These are phyloP conservation scores for Stylosanthes scabra DNA, from an alignment of 331 rosid species.

Conservation along the genomic window DNA sequence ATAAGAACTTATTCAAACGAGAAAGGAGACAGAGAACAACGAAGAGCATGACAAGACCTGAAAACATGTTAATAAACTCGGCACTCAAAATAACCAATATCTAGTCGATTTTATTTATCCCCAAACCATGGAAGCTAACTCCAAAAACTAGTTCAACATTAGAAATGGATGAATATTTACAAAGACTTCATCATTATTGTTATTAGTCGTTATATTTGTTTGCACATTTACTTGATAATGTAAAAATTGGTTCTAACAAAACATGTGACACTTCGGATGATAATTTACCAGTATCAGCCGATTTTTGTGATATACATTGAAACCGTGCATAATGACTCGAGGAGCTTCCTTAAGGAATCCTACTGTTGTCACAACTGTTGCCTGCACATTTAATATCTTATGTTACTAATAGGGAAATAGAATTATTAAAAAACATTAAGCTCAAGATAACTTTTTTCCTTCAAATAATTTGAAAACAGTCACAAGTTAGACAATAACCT, in stretches of 20 bases:
- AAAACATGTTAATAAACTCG: background rate
- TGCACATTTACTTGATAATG: slow-evolving; percentile 20
- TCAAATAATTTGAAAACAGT: slow-evolving; percentile 15
- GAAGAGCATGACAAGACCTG: background rate
- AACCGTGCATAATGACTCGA: slow-evolving; percentile 66
- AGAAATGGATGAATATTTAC: background rate
- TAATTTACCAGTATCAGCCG: slow-evolving; percentile 78
- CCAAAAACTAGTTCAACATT: background rate
- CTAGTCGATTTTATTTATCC: background rate
- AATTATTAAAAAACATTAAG: background rate
- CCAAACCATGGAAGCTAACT: background rate
- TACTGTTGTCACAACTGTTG: slow-evolving; percentile 64
- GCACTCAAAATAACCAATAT: background rate
- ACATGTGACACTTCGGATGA: slow-evolving; percentile 20
- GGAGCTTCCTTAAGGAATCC: slow-evolving; percentile 96
- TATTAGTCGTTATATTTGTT: background rate
- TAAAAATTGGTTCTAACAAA: slow-evolving; percentile 16
- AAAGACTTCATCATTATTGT: background rate
- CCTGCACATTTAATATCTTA: slow-evolving; percentile 51
- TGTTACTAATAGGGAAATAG: background rate
- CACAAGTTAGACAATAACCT: slow-evolving; percentile 59
- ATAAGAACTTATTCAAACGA: slow-evolving; percentile 12
- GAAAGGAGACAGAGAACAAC: background rate
- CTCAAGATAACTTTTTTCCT: slow-evolving; percentile 11
- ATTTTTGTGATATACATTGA: slow-evolving; percentile 87